These are phyloP conservation scores for Cercospora sojina DNA, from an alignment of 2,329 filamentous ascomycete genomes.

Conservation along the genomic window DNA sequence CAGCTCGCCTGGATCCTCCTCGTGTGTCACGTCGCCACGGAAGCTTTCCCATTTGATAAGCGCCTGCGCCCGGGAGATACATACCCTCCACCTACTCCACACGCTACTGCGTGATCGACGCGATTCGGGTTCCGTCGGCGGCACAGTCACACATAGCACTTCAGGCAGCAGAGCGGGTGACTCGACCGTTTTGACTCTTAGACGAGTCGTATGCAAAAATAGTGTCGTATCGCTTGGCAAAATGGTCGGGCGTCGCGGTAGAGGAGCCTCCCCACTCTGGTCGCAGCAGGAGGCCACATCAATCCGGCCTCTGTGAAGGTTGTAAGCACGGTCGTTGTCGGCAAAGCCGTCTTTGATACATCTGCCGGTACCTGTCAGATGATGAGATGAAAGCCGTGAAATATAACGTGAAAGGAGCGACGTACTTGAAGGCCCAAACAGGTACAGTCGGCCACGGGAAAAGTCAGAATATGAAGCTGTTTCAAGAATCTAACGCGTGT, in stretches of 20 bases:
- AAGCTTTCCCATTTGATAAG: too few species aligned
- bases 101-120: too few species aligned
- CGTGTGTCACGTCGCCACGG: too few species aligned
- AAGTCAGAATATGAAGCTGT: neutral
- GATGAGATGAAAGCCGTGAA: neutral
- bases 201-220: neutral
- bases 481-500: neutral
- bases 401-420: too few species aligned
- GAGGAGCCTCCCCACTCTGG: neutral
- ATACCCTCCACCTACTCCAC: too few species aligned
- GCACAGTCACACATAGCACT: too few species aligned
- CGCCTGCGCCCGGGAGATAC: too few species aligned
- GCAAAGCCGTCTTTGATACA: slow-evolving; percentile 1
- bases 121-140: too few species aligned
- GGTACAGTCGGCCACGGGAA: too few species aligned
- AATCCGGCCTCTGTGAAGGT: neutral
- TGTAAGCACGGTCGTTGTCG: neutral
- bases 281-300: slow-evolving; percentile 1
- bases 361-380: neutral
- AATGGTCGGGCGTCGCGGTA: neutral
- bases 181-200: neutral
- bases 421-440: too few species aligned
- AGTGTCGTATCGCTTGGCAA: neutral
- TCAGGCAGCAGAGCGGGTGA: too few species aligned
- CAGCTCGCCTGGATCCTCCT: too few species aligned